Evolutionary conservation across 139 green algal genomes (phyloP), one percentile per base, ranked within the genome.

Genomic region (Axilococcus clingmanii): DNA sequence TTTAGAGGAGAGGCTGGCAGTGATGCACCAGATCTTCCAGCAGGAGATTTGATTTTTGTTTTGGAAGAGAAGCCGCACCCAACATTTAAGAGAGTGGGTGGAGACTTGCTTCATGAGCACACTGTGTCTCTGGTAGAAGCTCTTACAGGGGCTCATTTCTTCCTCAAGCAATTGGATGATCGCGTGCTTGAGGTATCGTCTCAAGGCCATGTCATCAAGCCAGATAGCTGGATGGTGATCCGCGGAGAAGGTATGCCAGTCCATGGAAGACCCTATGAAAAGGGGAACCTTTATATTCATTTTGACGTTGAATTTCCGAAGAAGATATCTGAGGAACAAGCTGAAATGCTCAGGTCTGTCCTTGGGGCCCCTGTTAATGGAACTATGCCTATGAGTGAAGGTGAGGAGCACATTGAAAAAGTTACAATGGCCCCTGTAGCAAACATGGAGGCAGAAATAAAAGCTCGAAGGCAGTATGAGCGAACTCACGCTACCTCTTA

Each of bases 21-120:
- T 63, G 81, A 71, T 40, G 78, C 92, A 51, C 86, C 91, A 7
- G 78, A 76, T 30, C 75, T 94, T n/a, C 59, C 76, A 50, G 84
- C 88, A 4, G 92, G 92, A 7, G 89, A 98, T 61, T 85, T 99
- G 24, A 75, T 99, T 32, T 94, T 99, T 40, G 71, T 97, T 9
- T 64, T 98, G 28, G 75, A 94, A 63, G 74, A 89, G 66, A 94
- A 91, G 58, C 83, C 94, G 48, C 89, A 98, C 67, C 57, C 73
- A 4, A 52, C 48, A 9, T 98, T 98, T 76, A 94, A 91, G 69
- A 82, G 92, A 27, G 83, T 94, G 37, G 74, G 66, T 41, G 66
- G 76, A 42, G 91, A 98, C 73, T 76, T 98, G 4, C 78, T 97
- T 44, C 66, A 89, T 15, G 73, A 93, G 60, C 88, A 93, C 66